These are phyloP conservation scores for Scheffersomyces amazonensis DNA, from an alignment of 805 yeast species.

Conservation along the genomic window DNA sequence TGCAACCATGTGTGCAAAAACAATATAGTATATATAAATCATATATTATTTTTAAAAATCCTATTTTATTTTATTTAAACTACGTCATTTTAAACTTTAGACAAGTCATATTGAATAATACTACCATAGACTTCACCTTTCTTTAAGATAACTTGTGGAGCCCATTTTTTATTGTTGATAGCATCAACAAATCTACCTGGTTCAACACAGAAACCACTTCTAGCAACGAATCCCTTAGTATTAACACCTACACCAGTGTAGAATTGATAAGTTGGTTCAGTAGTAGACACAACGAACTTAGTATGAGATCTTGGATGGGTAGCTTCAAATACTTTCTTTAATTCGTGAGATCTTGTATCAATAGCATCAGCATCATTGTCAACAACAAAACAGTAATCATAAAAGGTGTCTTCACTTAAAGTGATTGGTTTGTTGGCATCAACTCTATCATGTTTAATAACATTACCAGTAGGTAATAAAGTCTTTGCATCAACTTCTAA, in stretches of 20 bases:
- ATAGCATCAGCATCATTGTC: conserved; percentile 27
- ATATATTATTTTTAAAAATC: too few relatives aligned
- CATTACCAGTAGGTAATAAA: conserved; percentile 46
- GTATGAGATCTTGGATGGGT: conserved; percentile 42
- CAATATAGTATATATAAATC: too few relatives aligned
- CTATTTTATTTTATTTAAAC: too few relatives aligned
- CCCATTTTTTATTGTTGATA: conserved; percentile 45
- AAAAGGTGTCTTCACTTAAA: conserved; percentile 21
- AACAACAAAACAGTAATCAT: conserved; percentile 50
- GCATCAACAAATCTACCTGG: conserved; percentile 61
- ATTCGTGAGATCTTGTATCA: conserved; percentile 45
- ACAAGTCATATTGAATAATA: conserved; percentile 27
- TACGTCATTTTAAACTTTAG: conserved; percentile 1
- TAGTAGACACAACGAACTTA: conserved; percentile 44
- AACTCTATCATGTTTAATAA: conserved; percentile 21
- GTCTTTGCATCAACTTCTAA: conserved; percentile 39
- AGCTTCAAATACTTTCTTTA: conserved; percentile 41
- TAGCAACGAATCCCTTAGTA: conserved; percentile 33
- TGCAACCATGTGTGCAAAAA: too few relatives aligned
- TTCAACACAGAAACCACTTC: conserved; percentile 61
- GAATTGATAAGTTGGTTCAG: conserved; percentile 67
- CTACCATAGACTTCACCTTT: conserved; percentile 57
- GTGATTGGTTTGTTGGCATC: conserved; percentile 16
- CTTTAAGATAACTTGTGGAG: conserved; percentile 40
- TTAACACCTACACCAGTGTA: conserved; percentile 57